Percentiles rank a stretch among this genome's conserved stretches.
Conservation (phyloP, 345 rosid species). For the Euphorbia tirucalli region DNA sequence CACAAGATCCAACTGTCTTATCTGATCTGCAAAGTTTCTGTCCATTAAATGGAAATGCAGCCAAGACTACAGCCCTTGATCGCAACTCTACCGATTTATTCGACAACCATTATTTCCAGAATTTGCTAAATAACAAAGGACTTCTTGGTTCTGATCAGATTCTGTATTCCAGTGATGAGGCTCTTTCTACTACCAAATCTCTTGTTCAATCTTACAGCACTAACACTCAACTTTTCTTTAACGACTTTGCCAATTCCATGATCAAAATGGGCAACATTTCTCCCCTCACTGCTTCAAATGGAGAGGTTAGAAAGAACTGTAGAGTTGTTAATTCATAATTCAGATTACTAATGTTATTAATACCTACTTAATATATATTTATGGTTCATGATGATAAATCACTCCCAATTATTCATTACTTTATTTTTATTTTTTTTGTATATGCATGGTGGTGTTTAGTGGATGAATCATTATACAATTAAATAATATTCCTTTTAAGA, state of each 20-base stretch:
- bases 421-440: neutral
- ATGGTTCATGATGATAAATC: too few species aligned
- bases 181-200: constrained; percentile 3
- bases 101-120: constrained; percentile 30
- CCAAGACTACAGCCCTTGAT: constrained; percentile 21
- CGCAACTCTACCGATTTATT: constrained; percentile 26
- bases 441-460: too few species aligned
- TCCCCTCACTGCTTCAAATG: constrained; percentile 28
- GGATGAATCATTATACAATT: too few species aligned
- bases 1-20: constrained; percentile 6
- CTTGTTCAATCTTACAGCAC: constrained; percentile 19
- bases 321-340: constrained; percentile 20
- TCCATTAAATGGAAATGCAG: constrained; percentile 19
- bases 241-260: constrained; percentile 17
- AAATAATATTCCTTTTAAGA: too few species aligned
- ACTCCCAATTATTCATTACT: too few species aligned
- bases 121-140: constrained; percentile 22
- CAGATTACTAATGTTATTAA: too few species aligned
- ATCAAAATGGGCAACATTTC: constrained; percentile 44
- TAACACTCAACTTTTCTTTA: constrained; percentile 15
- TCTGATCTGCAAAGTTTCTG: constrained; percentile 18
- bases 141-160: constrained; percentile 26
- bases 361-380: neutral
- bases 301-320: constrained; percentile 23
- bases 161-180: constrained; percentile 17